Evolutionary conservation across 148 eudicot genomes (phyloP).

Genomic region (Linanthus parryae): DNA sequence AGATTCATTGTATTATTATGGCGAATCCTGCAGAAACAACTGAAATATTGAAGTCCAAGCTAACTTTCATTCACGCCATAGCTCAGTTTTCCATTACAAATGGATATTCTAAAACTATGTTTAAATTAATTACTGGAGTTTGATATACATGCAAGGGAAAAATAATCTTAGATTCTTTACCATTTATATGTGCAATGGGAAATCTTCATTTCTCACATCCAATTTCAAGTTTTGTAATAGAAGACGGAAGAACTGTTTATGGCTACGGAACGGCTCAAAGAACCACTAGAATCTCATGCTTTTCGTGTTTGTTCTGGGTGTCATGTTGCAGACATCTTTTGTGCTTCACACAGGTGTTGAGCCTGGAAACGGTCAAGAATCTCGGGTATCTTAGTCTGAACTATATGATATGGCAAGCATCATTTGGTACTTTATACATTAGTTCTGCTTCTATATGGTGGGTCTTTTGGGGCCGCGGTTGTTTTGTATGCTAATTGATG

Average conservation of each 20-base stretch:
- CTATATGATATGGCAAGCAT: no score
- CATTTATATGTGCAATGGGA: neutral
- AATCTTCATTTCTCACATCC: neutral
- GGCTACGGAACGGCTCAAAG: slow-evolving; percentile 91
- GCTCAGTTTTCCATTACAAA: no score
- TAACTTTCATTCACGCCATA: no score
- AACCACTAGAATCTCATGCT: slow-evolving; percentile 55
- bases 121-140: no score
- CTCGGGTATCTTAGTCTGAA: no score
- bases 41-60: neutral
- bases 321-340: slow-evolving; percentile 3
- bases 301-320: neutral
- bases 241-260: slow-evolving; percentile 93
- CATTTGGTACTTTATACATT: no score
- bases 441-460: no score
- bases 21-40: neutral
- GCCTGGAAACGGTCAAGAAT: slow-evolving; percentile 38
- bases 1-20: no score
- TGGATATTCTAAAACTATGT: neutral
- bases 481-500: no score
- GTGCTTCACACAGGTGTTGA: slow-evolving; percentile 17
- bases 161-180: neutral
- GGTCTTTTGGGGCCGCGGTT: no score
- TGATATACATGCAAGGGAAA: no score
- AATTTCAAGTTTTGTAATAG: slow-evolving; percentile 73